phyloP scores from a whole-genome alignment of 1,284 basidiomycete species.

The Apiotrichum laibachii region DNA sequence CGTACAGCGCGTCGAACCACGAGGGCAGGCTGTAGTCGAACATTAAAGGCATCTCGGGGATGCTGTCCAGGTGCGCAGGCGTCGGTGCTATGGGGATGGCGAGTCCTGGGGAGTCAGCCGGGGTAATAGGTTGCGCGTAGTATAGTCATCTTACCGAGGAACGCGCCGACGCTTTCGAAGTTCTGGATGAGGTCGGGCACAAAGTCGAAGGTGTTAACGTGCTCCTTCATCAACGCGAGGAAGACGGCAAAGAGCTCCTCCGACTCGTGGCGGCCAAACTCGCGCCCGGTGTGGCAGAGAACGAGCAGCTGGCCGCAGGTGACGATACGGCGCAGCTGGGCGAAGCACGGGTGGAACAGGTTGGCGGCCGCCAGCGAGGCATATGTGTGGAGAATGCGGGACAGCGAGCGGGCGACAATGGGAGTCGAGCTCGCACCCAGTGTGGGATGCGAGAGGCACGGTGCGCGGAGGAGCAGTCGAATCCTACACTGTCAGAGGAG shows the following conservation, averaged over 20 bases:
- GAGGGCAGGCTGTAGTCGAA: constrained; percentile 22
- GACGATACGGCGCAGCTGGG: constrained; percentile 28
- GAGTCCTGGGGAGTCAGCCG: constrained; percentile 3
- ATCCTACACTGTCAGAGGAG: constrained; percentile 16
- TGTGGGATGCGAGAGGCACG: constrained; percentile 20
- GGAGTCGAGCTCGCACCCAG: constrained; percentile 20
- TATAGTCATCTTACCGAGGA: constrained; percentile 13
- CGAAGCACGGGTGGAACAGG: constrained; percentile 26
- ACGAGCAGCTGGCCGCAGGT: constrained; percentile 32
- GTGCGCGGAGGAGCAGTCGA: constrained; percentile 27
- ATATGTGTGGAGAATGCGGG: constrained; percentile 30
- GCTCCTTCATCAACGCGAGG: constrained; percentile 18
- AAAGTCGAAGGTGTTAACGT: constrained; percentile 18
- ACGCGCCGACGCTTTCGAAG: constrained; percentile 19
- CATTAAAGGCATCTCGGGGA: constrained; percentile 17
- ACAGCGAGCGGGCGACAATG: constrained; percentile 24
- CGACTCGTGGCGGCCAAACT: constrained; percentile 19
- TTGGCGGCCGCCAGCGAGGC: constrained; percentile 16
- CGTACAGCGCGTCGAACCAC: constrained; percentile 16
- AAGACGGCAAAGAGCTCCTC: constrained; percentile 23
- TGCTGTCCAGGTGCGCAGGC: constrained; percentile 1
- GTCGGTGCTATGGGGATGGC: constrained; percentile 8
- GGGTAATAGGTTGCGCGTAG: background rate
- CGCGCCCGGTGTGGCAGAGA: constrained; percentile 24
- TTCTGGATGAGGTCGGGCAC: constrained; percentile 15